Evolutionary conservation across 805 yeast genomes (phyloP).

Genomic region (Yarrowia keelungensis): DNA sequence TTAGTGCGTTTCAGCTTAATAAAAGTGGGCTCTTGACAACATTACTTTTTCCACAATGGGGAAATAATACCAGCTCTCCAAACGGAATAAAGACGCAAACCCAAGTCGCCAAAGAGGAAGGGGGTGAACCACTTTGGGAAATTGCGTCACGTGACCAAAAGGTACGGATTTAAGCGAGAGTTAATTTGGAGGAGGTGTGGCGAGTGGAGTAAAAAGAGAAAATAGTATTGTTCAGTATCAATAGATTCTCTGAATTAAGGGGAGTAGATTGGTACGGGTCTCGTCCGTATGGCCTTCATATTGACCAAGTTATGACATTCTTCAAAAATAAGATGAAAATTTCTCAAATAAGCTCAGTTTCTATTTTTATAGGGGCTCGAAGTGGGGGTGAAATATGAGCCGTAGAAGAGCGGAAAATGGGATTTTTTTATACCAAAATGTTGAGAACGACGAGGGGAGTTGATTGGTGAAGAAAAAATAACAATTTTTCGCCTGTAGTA

Average conservation of each 20-base stretch:
- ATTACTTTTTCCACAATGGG: background rate
- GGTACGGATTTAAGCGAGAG: constrained; percentile 21
- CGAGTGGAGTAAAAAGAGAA: background rate
- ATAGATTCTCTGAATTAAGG: background rate
- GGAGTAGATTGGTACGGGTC: background rate
- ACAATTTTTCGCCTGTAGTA: too few relatives aligned
- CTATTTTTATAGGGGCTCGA: background rate
- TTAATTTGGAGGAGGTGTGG: background rate
- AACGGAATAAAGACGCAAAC: constrained; percentile 9
- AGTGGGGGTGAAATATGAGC: background rate
- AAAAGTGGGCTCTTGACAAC: background rate
- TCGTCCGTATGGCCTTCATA: background rate
- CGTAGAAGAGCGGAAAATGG: too few relatives aligned
- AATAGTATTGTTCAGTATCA: background rate
- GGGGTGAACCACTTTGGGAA: background rate
- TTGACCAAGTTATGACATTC: background rate
- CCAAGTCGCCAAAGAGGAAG: background rate
- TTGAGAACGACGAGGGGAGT: too few relatives aligned
- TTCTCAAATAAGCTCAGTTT: background rate
- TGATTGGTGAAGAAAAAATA: too few relatives aligned
- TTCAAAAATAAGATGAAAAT: background rate
- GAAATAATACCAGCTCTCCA: constrained; percentile 4
- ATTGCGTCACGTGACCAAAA: background rate
- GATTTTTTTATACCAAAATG: too few relatives aligned
- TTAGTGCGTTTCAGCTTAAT: constrained; percentile 5